Evolutionary conservation across 768 basidiomycete species (phyloP).

Genomic region (Calocybe cyanea): DNA sequence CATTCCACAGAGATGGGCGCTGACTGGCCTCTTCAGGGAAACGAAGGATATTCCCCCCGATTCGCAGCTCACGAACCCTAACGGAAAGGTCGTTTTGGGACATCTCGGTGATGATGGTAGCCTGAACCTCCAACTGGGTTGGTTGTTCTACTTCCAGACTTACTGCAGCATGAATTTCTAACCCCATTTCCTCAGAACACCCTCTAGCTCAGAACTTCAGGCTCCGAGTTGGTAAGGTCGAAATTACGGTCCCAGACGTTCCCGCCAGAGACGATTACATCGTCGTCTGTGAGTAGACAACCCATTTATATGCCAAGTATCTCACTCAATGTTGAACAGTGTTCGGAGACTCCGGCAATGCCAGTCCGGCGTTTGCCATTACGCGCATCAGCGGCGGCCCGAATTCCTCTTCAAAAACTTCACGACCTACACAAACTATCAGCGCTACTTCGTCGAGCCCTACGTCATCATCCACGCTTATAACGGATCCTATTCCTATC

Average conservation of each 20-base stretch:
- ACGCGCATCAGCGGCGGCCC: conserved; percentile 35
- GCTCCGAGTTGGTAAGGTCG: conserved; percentile 43
- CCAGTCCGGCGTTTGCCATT: conserved; percentile 59
- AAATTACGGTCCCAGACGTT: conserved; percentile 51
- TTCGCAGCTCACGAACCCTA: conserved; percentile 42
- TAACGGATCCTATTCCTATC: conserved; percentile 28
- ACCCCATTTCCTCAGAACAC: conserved; percentile 36
- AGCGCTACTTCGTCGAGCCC: conserved; percentile 13
- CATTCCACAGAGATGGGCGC: neutral
- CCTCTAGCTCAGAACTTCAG: conserved; percentile 58
- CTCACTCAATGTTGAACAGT: conserved; percentile 33
- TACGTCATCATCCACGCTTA: conserved; percentile 20
- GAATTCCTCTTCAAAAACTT: neutral
- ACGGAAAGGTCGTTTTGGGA: conserved; percentile 51
- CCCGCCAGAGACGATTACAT: conserved; percentile 45
- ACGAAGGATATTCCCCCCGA: conserved; percentile 42
- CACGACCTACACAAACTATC: neutral
- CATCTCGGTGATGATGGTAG: conserved; percentile 36
- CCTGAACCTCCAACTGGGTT: conserved; percentile 53
- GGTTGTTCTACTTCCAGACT: conserved; percentile 14
- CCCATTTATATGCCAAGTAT: neutral
- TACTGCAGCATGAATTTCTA: neutral
- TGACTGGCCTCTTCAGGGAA: conserved; percentile 35
- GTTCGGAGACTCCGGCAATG: conserved; percentile 66
- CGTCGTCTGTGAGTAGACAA: conserved; percentile 51